Evolutionary conservation across 805 yeast genomes (phyloP), one percentile per base, ranked within the genome.

Genomic region (Isabelozyma gotoi): DNA sequence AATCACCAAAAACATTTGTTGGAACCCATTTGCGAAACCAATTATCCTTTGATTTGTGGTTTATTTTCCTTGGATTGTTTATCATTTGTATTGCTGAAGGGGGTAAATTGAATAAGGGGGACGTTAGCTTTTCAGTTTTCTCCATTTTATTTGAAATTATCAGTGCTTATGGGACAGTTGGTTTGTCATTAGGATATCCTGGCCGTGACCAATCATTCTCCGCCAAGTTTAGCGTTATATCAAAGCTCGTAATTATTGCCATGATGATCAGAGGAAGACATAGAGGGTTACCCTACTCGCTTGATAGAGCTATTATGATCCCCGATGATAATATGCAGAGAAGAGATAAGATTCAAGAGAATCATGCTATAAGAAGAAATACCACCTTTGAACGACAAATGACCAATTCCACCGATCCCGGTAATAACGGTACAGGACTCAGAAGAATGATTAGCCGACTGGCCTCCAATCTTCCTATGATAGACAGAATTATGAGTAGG

Each of bases 141-240:
- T 70, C 78, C 4, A 71, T 88, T 2, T 66, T 94, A 55, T 94
- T 92, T 65, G 99, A 94, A 58, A 82, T 90, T 47, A 87, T 89
- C 5, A 85, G 96, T 51, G 98, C 98, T 0, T 95, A 94, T 65
- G 97, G 98, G 62, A 91, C 97, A 0, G 98, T 92, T 39, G 99
- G 99, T 0, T 65, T 94, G 47, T 87, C 96, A 4, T 63, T 90
- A 42, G 99, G 99, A 0, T 90, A 82, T 51, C 87, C 95, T 0
- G 68, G 68, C 37, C 69, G 78, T 2, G 70, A 77, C 47, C 73
- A 89, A 6, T 88, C 97, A 1, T 79, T 94, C 38, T 76, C 85
- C 14, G 89, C 80, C 0, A 79, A 84, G 57, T 88, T 92, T 60
- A 77, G 78, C 16, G 74, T 76, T 0, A 55, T 92, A 6, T 85